phyloP scores from a whole-genome alignment of 371 early-diverging fungal genomes.

The Mortierella sp. region DNA sequence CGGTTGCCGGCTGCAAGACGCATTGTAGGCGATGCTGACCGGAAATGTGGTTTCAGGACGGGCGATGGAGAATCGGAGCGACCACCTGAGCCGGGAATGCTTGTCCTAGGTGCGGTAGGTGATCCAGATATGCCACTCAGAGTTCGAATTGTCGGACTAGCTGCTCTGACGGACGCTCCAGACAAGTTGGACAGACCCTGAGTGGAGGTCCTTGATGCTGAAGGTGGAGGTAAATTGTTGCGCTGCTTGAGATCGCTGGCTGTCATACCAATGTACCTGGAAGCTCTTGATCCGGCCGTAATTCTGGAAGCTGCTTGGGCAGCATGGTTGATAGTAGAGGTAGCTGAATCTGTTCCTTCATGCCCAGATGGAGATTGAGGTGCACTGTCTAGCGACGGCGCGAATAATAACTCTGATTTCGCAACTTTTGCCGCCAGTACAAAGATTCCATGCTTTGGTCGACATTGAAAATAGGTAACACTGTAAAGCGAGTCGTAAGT shows the following conservation, averaged over 20 bases:
- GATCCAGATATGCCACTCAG: conserved; percentile 37
- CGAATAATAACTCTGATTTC: conserved; percentile 58
- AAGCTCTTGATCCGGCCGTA: conserved; percentile 67
- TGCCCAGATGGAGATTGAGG: conserved; percentile 19
- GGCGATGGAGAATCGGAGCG: conserved; percentile 49
- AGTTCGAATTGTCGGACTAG: conserved; percentile 43
- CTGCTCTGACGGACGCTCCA: conserved; percentile 12
- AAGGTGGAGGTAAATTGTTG: conserved; percentile 39
- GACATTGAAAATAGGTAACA: conserved; percentile 73
- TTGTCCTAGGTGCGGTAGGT: conserved; percentile 32
- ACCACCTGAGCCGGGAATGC: conserved; percentile 9
- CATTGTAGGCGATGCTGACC: conserved; percentile 40
- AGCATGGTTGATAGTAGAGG: conserved; percentile 39
- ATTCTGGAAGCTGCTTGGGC: conserved; percentile 59
- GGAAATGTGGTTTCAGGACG: conserved; percentile 24
- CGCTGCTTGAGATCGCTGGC: conserved; percentile 67
- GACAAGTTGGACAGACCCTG: conserved; percentile 5
- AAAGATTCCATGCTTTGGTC: conserved; percentile 77
- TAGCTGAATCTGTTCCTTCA: conserved; percentile 12
- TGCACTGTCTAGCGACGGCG: conserved; percentile 19
- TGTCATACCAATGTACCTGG: conserved; percentile 70
- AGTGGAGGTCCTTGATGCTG: background rate
- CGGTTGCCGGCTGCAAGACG: conserved; percentile 22
- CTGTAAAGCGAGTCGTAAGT: conserved; percentile 49
- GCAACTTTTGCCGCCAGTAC: conserved; percentile 71